Evolutionary conservation across 441 rosid species (phyloP).

Genomic region (Erysimum pusillum): DNA sequence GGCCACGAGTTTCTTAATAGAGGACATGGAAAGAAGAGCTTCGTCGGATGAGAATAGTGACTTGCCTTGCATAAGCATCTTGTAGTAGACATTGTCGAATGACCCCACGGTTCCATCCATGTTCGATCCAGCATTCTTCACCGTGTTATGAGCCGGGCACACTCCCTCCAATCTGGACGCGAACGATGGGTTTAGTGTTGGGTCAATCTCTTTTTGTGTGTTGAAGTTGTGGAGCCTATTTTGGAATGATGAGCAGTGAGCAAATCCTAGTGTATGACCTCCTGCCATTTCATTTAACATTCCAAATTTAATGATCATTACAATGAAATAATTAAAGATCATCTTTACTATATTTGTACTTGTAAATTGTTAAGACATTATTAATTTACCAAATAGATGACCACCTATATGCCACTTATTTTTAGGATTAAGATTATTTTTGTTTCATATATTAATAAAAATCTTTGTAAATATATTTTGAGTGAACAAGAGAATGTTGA

Average conservation of each 20-base stretch:
- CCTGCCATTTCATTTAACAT: slow-evolving; percentile 44
- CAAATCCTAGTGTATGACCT: slow-evolving; percentile 77
- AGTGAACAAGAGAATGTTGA: not conserved
- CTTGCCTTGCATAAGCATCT: slow-evolving; percentile 63
- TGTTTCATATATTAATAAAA: not conserved
- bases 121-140: slow-evolving; percentile 57
- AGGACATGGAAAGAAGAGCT: slow-evolving; percentile 52
- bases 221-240: slow-evolving; percentile 74
- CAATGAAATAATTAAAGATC: not conserved
- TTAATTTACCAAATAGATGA: not conserved
- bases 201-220: slow-evolving; percentile 63
- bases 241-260: slow-evolving; percentile 76
- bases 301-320: no score
- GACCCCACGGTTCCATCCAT: slow-evolving; percentile 45
- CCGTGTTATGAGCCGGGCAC: slow-evolving; percentile 63
- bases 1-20: slow-evolving; percentile 54
- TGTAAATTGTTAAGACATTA: not conserved
- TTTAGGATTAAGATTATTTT: not conserved
- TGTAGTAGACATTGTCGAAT: slow-evolving; percentile 67
- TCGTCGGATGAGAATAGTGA: slow-evolving; percentile 65
- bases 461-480: not conserved
- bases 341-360: not conserved
- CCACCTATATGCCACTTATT: not conserved
- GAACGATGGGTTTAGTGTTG: slow-evolving; percentile 61
- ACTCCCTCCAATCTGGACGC: slow-evolving; percentile 52